Evolutionary conservation across 768 basidiomycete species (phyloP).

Genomic region (Roridomyces roridus): DNA sequence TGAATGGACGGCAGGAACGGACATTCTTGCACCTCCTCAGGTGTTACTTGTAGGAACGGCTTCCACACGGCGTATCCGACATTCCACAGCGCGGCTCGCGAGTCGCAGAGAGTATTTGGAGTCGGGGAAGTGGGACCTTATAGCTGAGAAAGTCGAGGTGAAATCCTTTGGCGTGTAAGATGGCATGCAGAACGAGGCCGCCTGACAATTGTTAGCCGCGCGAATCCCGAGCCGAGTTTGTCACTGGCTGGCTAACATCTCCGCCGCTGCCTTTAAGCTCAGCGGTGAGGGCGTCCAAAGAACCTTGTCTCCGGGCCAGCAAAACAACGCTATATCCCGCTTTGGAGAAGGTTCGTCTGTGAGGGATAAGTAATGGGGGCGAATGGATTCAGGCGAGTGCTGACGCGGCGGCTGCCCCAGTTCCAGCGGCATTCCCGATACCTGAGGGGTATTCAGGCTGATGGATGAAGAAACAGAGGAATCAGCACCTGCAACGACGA

Average conservation of each 20-base stretch:
- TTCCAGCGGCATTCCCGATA: slow-evolving; percentile 54
- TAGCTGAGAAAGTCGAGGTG: slow-evolving; percentile 49
- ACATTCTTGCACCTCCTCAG: slow-evolving; percentile 58
- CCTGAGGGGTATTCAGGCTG: slow-evolving; percentile 33
- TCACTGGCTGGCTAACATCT: slow-evolving; percentile 54
- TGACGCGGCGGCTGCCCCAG: slow-evolving; percentile 66
- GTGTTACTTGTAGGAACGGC: slow-evolving; percentile 71
- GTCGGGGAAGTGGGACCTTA: slow-evolving; percentile 53
- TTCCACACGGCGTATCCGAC: slow-evolving; percentile 64
- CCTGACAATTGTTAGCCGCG: slow-evolving; percentile 44
- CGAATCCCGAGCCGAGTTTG: no score
- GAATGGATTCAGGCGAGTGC: slow-evolving; percentile 24
- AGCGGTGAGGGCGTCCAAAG: slow-evolving; percentile 54
- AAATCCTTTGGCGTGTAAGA: slow-evolving; percentile 59
- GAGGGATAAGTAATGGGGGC: background rate
- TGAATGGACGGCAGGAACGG: background rate
- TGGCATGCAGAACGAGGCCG: slow-evolving; percentile 57
- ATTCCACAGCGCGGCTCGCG: slow-evolving; percentile 73
- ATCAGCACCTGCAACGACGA: slow-evolving; percentile 14
- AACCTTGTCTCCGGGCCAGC: slow-evolving; percentile 60
- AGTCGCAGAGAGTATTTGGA: slow-evolving; percentile 56
- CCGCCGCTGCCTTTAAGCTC: slow-evolving; percentile 66
- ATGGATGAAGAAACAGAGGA: background rate
- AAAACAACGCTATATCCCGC: slow-evolving; percentile 72
- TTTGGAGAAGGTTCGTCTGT: slow-evolving; percentile 63